Base-by-base conservation (phyloP, 805 yeast genomes). In the Torulaspora franciscae region DNA sequence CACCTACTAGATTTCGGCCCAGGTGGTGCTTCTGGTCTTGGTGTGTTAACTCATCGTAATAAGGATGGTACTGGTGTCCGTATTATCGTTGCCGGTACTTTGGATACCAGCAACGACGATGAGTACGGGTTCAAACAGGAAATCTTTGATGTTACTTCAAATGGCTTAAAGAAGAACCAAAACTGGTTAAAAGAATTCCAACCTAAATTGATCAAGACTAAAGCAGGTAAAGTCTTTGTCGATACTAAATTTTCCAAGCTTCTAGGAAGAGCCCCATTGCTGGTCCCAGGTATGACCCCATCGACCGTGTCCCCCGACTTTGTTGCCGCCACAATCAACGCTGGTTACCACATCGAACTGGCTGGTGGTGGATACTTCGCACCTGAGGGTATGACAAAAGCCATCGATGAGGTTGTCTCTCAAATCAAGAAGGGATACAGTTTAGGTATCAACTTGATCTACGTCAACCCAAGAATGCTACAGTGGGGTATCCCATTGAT, bases 251-350 rank as follows among this genome's bases (percentile, higher is more conserved):
- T 91, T 71, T 86, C 96, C 42, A 77, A 90, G 66, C 76, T 93
- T 58, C 71, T 93, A 52, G 95, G 97, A 51, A 85, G 89, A 69
- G 90, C 99, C 51, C 99, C 99, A 49, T 72, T 93, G 56, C 83
- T 95, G 83, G 93, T 93, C 56, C 96, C 99, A 30, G 99, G 99
- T 73, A 93, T 93, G 99, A 93, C 99, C 32, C 99, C 99, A 65
- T 80, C 95, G 35, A 93, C 99, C 26, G 97, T 90, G 46, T 83
- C 86, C 55, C 93, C 98, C 37, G 90, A 86, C 51, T 90, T 93
- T 59, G 95, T 93, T 47, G 84, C 95, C 50, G 95, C 96, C 26
- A 83, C 97, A 24, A 77, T 90, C 62, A 89, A 90, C 65, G 89
- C 98, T 40, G 99, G 99, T 51, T 93, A 90, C 73, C 95, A 88